phyloP scores from a whole-genome alignment of 257 asterid genomes.

The Solanum chaucha region DNA sequence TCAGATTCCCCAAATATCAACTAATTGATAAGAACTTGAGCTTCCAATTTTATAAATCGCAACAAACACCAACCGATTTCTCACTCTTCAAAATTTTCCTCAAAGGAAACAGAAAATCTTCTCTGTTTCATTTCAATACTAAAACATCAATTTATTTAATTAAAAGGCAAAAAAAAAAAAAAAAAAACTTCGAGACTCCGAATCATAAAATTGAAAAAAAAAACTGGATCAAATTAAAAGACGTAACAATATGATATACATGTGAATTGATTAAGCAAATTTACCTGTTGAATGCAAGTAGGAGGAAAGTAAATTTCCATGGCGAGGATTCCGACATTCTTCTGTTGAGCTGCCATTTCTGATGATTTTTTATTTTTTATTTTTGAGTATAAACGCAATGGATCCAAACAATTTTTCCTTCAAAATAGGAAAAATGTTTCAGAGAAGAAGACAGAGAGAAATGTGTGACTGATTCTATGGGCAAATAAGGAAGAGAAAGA shows the following conservation, averaged over 20 bases:
- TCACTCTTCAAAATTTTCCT: background rate
- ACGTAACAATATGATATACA: background rate
- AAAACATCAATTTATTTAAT: background rate
- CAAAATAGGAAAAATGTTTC: background rate
- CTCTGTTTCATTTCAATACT: background rate
- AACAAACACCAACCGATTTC: background rate
- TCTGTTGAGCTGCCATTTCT: slow-evolving; percentile 33
- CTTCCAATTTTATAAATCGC: background rate
- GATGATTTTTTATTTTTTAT: background rate
- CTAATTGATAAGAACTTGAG: background rate
- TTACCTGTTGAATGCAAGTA: slow-evolving; percentile 91
- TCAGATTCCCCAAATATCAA: background rate
- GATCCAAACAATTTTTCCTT: background rate
- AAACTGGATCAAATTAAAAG: background rate
- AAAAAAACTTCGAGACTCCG: background rate
- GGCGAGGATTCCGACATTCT: slow-evolving; percentile 96
- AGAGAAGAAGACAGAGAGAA: background rate
- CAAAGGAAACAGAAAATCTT: background rate
- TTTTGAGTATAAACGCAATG: background rate
- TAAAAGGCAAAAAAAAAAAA: background rate
- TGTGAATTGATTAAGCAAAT: background rate
- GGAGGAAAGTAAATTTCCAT: slow-evolving; percentile 95
- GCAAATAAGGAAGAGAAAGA: background rate
- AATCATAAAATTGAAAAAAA: background rate
- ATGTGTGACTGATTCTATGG: background rate